A percentile compares a stretch with the other conserved stretches of the same genome.
Conservation (phyloP, 202 grass and related monocot genomes). For the Schoenoplectus triqueter region DNA sequence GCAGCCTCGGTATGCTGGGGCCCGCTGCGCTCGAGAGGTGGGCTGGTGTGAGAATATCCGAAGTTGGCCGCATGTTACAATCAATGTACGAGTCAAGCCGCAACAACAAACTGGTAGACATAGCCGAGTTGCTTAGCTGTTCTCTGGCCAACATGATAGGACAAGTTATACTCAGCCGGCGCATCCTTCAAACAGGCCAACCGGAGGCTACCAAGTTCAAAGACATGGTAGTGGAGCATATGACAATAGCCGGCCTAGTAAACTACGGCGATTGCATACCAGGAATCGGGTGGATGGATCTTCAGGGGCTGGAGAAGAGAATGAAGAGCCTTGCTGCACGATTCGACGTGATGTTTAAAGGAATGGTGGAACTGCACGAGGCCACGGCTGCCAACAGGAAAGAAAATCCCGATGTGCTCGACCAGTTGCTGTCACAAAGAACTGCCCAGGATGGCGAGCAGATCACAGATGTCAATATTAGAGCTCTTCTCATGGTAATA, state of each 20-base stretch:
- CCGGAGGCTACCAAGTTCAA: slow-evolving; percentile 35
- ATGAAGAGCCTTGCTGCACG: slow-evolving; percentile 23
- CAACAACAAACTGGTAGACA: not conserved
- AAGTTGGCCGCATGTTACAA: slow-evolving; percentile 33
- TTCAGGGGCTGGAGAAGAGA: slow-evolving; percentile 32
- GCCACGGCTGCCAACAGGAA: slow-evolving; percentile 7
- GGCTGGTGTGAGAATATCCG: slow-evolving; percentile 13
- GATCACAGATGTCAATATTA: slow-evolving; percentile 38
- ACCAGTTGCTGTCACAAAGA: slow-evolving; percentile 1
- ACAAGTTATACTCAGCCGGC: slow-evolving; percentile 36
- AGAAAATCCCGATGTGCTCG: slow-evolving; percentile 36
- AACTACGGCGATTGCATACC: slow-evolving; percentile 39
- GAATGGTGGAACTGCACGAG: slow-evolving; percentile 36
- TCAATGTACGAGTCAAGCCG: slow-evolving; percentile 5
- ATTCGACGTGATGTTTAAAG: slow-evolving; percentile 29
- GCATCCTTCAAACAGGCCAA: slow-evolving; percentile 30
- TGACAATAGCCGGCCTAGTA: slow-evolving; percentile 34
- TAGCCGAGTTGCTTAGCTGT: slow-evolving; percentile 29
- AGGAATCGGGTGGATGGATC: slow-evolving; percentile 40
- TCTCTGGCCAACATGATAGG: slow-evolving; percentile 44
- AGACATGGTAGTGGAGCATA: slow-evolving; percentile 22
- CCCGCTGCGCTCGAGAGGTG: slow-evolving; percentile 27
- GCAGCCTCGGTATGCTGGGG: slow-evolving; percentile 32
- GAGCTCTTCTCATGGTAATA: slow-evolving; percentile 38
- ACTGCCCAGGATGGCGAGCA: not conserved